Percentiles rank a stretch among this genome's conserved stretches.
These are phyloP conservation scores for Penicillium sp. DNA, from an alignment of 2,329 filamentous ascomycete genomes.

Conservation along the genomic window DNA sequence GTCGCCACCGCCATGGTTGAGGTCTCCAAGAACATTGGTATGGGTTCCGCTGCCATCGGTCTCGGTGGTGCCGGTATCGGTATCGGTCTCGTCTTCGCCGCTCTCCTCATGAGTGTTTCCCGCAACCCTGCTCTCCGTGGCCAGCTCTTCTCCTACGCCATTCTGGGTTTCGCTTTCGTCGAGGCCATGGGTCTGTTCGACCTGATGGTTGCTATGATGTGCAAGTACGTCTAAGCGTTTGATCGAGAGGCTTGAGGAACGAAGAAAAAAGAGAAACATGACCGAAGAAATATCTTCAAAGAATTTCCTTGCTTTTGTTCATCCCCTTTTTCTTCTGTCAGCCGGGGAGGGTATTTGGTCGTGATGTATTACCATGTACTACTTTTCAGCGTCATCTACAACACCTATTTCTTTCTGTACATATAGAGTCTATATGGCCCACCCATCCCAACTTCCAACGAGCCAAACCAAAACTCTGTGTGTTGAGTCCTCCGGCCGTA, in stretches of 20 bases:
- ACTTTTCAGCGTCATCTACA: constrained; percentile 33
- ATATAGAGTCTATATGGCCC: constrained; percentile 32
- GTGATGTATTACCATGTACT: constrained; percentile 34
- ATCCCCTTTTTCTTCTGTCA: constrained; percentile 14
- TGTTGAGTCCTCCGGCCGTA: constrained; percentile 27
- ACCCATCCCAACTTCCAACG: constrained; percentile 28
- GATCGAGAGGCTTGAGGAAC: constrained; percentile 10
- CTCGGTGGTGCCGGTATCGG: constrained; percentile 90
- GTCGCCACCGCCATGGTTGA: constrained; percentile 82
- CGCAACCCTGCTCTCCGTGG: constrained; percentile 93
- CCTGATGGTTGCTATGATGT: constrained; percentile 90
- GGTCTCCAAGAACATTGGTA: constrained; percentile 88
- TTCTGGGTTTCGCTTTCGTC: constrained; percentile 93
- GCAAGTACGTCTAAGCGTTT: constrained; percentile 68
- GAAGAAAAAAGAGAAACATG: constrained; percentile 12
- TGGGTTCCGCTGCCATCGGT: constrained; percentile 87
- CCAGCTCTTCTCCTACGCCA: constrained; percentile 95
- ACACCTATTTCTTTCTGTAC: constrained; percentile 30
- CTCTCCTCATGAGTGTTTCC: constrained; percentile 84
- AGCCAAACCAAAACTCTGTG: constrained; percentile 32
- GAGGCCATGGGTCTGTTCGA: constrained; percentile 79
- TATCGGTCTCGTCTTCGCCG: constrained; percentile 93
- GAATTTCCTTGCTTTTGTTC: constrained; percentile 4
- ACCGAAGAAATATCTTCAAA: constrained; percentile 4
- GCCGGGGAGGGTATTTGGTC: constrained; percentile 31